phyloP scores from a whole-genome alignment of 371 early-diverging fungal species.

The Rhizopus stolonifer region DNA sequence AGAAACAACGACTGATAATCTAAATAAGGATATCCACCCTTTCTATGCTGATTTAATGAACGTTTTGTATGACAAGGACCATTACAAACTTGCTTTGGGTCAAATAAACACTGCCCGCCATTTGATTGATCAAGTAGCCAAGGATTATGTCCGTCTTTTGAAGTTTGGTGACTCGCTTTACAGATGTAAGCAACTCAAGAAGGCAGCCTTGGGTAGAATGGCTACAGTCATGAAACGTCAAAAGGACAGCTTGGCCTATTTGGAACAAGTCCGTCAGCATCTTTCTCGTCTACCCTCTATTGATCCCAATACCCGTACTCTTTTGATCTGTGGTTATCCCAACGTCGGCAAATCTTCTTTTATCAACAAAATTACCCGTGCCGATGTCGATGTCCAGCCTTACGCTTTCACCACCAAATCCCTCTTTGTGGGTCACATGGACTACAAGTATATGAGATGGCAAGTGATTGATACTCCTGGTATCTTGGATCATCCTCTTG shows the following conservation, averaged over 20 bases:
- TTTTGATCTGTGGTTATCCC: slow-evolving; percentile 99
- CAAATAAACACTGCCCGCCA: slow-evolving; percentile 98
- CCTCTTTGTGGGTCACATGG: slow-evolving; percentile 99
- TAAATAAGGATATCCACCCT: too few relatives aligned
- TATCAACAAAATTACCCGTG: slow-evolving; percentile 99
- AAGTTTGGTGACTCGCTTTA: slow-evolving; percentile 99
- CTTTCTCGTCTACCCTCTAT: slow-evolving; percentile 97
- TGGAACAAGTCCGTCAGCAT: slow-evolving; percentile 99
- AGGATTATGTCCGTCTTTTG: slow-evolving; percentile 96
- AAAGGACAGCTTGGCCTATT: slow-evolving; percentile 96
- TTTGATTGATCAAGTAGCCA: slow-evolving; percentile 94
- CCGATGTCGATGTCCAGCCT: slow-evolving; percentile 99
- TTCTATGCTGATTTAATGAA: slow-evolving; percentile 99
- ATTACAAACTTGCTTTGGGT: slow-evolving; percentile 99
- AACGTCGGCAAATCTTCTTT: slow-evolving; percentile 99
- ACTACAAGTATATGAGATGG: slow-evolving; percentile 99
- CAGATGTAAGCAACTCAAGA: slow-evolving; percentile 99
- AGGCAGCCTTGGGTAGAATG: slow-evolving; percentile 97
- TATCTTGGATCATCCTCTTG: slow-evolving; percentile 99
- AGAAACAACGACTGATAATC: too few relatives aligned
- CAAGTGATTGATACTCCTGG: slow-evolving; percentile 99
- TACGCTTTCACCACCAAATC: slow-evolving; percentile 99
- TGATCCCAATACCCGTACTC: slow-evolving; percentile 98
- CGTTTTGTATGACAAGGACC: slow-evolving; percentile 99
- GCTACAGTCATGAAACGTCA: slow-evolving; percentile 99